Evolutionary conservation across 1,139 yeast species (phyloP).

Genomic region (Blastobotrys malaysiensis): DNA sequence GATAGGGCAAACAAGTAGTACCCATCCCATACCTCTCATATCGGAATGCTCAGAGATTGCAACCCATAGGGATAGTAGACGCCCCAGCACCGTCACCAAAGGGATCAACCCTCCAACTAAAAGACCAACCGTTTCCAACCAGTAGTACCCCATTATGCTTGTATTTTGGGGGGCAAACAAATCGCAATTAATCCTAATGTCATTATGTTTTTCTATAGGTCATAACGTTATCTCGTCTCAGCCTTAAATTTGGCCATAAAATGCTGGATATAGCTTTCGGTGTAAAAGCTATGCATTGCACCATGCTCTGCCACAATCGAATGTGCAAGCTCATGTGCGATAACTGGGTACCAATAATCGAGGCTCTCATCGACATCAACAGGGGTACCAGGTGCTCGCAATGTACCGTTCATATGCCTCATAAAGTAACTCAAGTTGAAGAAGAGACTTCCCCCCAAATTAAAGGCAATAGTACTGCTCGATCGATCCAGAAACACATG

Average conservation of each 20-base stretch:
- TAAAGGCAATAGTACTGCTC: slow-evolving; percentile 34
- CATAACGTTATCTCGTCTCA: background rate
- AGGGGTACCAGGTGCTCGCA: slow-evolving; percentile 15
- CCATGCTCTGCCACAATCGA: slow-evolving; percentile 36
- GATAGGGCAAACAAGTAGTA: too few relatives aligned
- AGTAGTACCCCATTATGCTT: too few relatives aligned
- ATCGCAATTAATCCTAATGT: background rate
- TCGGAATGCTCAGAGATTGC: background rate
- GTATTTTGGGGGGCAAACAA: too few relatives aligned
- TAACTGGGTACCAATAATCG: slow-evolving; percentile 37
- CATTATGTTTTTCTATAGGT: background rate
- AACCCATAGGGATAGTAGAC: background rate
- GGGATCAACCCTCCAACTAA: background rate
- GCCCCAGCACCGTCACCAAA: background rate
- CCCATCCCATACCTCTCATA: background rate
- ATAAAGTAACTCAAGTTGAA: slow-evolving; percentile 34
- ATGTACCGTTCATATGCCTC: slow-evolving; percentile 15
- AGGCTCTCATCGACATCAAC: slow-evolving; percentile 20
- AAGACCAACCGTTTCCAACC: background rate
- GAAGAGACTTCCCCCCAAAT: slow-evolving; percentile 34
- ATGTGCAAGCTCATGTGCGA: slow-evolving; percentile 41
- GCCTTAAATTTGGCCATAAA: slow-evolving; percentile 21
- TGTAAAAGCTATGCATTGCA: slow-evolving; percentile 33
- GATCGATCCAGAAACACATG: slow-evolving; percentile 29
- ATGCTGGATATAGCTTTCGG: slow-evolving; percentile 31